A percentile compares a stretch with the other conserved stretches of the same genome.
Conservation (phyloP, 257 asterid genomes). For the Lycium barbarum region DNA sequence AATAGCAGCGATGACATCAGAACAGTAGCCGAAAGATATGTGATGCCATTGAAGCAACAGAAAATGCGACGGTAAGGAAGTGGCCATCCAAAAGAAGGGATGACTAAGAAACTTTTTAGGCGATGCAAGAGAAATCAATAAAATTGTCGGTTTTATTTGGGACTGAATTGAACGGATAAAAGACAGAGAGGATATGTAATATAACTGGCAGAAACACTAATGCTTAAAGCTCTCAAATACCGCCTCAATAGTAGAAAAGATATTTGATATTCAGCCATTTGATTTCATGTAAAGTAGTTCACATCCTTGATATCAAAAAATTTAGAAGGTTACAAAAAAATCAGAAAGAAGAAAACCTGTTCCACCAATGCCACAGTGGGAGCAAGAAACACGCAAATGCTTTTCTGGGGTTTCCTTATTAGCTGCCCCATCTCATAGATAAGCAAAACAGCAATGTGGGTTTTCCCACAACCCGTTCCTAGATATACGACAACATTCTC, state of each 20-base stretch:
- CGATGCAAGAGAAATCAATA: background rate
- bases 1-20: conserved; percentile 3
- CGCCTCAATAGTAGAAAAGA: conserved; percentile 16
- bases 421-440: conserved; percentile 91
- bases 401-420: conserved; percentile 85
- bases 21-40: conserved; percentile 9
- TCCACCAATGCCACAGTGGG: conserved; percentile 93
- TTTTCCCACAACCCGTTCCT: conserved; percentile 98
- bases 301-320: background rate
- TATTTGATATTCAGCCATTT: background rate
- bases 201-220: background rate
- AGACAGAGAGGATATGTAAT: background rate
- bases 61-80: background rate
- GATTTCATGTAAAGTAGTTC: conserved; percentile 2
- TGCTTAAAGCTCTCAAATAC: conserved; percentile 16
- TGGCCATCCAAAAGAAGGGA: background rate
- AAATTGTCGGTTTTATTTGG: background rate
- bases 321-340: conserved; percentile 6
- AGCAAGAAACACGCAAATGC: conserved; percentile 88
- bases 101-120: background rate
- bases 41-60: conserved; percentile 24
- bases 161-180: too few species aligned
- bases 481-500: conserved; percentile 81
- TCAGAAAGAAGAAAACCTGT: conserved; percentile 63
- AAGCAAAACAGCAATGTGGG: conserved; percentile 89